A percentile compares a stretch with the other conserved stretches of the same genome.
Evolutionary conservation across 1,139 yeast genomes (phyloP).

Genomic region (Lodderomyces jiufengensis): DNA sequence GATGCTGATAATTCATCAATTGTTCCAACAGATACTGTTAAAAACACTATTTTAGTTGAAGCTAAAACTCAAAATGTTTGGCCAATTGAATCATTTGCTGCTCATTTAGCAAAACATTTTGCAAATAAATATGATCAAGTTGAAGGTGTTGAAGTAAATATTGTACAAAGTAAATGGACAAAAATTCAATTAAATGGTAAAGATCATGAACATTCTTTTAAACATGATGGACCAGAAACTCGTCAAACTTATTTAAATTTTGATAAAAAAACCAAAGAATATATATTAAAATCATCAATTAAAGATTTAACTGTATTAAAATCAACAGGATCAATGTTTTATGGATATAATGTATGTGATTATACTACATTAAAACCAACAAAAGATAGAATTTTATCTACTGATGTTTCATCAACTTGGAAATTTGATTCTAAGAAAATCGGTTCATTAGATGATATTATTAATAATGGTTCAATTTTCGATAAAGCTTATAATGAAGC

Average conservation of each 20-base stretch:
- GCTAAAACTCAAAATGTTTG: slow-evolving; percentile 80
- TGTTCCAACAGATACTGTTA: slow-evolving; percentile 92
- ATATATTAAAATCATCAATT: slow-evolving; percentile 63
- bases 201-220: slow-evolving; percentile 77
- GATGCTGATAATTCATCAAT: slow-evolving; percentile 83
- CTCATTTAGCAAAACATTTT: slow-evolving; percentile 79
- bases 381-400: slow-evolving; percentile 77
- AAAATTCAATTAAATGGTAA: slow-evolving; percentile 64
- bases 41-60: slow-evolving; percentile 78
- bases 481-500: slow-evolving; percentile 61
- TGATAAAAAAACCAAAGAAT: slow-evolving; percentile 44
- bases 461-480: slow-evolving; percentile 54
- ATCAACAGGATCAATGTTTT: slow-evolving; percentile 92
- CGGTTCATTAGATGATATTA: slow-evolving; percentile 48
- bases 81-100: slow-evolving; percentile 90
- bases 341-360: slow-evolving; percentile 81
- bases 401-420: slow-evolving; percentile 82
- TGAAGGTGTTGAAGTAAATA: slow-evolving; percentile 61
- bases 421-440: slow-evolving; percentile 51
- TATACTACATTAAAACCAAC: slow-evolving; percentile 85
- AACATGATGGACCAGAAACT: slow-evolving; percentile 80
- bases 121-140: slow-evolving; percentile 72
- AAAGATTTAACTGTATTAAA: slow-evolving; percentile 84
- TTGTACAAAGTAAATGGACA: slow-evolving; percentile 75
- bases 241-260: slow-evolving; percentile 58